Conservation (phyloP, 345 rosid species). For the Reutealis trisperma region DNA sequence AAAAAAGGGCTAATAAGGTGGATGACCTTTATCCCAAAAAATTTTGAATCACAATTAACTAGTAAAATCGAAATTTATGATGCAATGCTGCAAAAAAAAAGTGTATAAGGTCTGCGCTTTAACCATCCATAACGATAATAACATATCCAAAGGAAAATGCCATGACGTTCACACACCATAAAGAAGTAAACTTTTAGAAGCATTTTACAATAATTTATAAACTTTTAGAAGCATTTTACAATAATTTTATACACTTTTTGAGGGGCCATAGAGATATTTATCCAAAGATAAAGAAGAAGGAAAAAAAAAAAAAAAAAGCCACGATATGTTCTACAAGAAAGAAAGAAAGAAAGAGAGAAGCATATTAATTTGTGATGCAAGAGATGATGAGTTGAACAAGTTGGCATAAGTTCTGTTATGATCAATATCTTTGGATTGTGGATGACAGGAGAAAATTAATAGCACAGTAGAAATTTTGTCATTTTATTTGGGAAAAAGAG, state of each 20-base stretch:
- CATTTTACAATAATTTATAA: slow-evolving; percentile 5
- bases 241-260: background rate
- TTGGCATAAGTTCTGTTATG: background rate
- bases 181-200: background rate
- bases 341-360: background rate
- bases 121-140: background rate
- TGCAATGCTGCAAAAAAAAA: background rate
- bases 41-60: no score
- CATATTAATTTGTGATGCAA: no score
- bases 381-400: slow-evolving; percentile 1
- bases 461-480: slow-evolving; percentile 10
- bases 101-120: background rate
- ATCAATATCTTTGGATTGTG: slow-evolving; percentile 3
- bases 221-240: slow-evolving; percentile 13
- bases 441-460: slow-evolving; percentile 5
- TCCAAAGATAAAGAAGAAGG: background rate
- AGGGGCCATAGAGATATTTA: background rate
- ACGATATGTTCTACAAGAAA: background rate
- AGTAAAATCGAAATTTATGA: background rate
- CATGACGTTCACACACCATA: slow-evolving; percentile 11
- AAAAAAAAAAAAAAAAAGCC: background rate
- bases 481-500: background rate
- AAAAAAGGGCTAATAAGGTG: no score
- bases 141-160: background rate
- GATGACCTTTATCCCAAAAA: no score